Base-by-base conservation (phyloP, 2,329 filamentous ascomycete species). In the Clonostachys byssicola region DNA sequence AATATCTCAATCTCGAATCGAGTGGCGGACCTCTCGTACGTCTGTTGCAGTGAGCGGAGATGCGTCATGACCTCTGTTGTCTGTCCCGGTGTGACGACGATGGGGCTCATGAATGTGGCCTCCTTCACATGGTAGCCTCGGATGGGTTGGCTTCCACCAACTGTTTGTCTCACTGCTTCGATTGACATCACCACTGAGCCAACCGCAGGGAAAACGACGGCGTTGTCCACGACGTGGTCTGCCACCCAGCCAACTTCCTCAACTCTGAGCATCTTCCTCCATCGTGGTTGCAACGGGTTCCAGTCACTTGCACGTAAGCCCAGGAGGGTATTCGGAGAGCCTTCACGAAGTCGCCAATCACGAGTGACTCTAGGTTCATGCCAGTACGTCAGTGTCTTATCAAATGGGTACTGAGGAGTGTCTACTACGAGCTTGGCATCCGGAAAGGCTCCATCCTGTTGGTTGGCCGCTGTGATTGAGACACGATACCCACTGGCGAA, bases 151-250 rank as follows among this genome's bases (percentile, higher is more conserved):
- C 34, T 39, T 12, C 20, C 40, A 12, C 14, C 34, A n/a, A 36
- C 16, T 5, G 44, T 44, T n/a, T 47, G 14, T 46, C 34, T 13
- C 47, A 44, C 34, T 56, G 56, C 9, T 53, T 70, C 65, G 5
- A 55, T 53, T 20, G 57, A 61, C 59, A 66, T 64, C n/a, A 55
- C 48, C 6, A 67, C 48, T 43, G 64, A 66, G 9, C 57, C 65
- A 2, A 64, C 59, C 8, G 49, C 59, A 2, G 66, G 65, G 44
- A 63, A 67, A 1, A 68, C 51, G 9, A 61, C 47, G 8, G 53
- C 48, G 2, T 51, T 52, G 17, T 56, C 51, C 14, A 13, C 53
- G 5, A 50, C 48, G 42, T 70, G 66, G n/a, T 62, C 58, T 3
- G 46, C 42, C 7, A 68, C 39, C 66, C 65, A 69, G 3, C 60